Conservation (phyloP, 2,329 filamentous ascomycete genomes). For the Lasiodiplodia sp. region DNA sequence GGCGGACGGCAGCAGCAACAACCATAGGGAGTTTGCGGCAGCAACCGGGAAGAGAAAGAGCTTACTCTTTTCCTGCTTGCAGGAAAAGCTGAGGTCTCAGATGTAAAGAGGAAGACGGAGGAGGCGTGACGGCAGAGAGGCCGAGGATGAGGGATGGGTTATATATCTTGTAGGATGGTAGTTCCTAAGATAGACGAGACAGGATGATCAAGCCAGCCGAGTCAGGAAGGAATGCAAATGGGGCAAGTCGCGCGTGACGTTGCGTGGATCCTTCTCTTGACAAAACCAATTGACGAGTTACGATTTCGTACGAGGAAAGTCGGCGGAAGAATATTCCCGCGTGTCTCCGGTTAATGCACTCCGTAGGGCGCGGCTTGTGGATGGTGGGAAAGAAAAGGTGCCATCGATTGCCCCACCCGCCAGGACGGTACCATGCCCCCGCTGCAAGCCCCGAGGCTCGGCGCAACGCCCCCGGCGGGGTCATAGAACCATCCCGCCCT, state of each 20-base stretch:
- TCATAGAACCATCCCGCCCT: background rate
- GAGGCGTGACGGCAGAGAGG: background rate
- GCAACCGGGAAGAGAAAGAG: background rate
- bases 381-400: conserved; percentile 7
- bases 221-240: background rate
- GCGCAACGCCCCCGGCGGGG: conserved; percentile 12
- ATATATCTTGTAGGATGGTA: background rate
- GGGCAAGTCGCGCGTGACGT: background rate
- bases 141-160: background rate
- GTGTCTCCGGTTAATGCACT: conserved; percentile 9
- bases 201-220: background rate
- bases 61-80: background rate
- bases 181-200: conserved; percentile 4
- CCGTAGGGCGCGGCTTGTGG: conserved; percentile 4
- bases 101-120: background rate
- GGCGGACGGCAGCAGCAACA: background rate
- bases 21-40: background rate
- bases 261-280: background rate
- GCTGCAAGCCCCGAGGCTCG: conserved; percentile 9
- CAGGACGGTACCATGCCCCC: background rate
- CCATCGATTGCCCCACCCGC: conserved; percentile 7
- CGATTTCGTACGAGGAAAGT: background rate
- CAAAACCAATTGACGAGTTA: background rate
- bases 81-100: background rate
- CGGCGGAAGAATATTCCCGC: conserved; percentile 23